Conservation (phyloP, 176 grass and related monocot species). For the Olyra latifolia region DNA sequence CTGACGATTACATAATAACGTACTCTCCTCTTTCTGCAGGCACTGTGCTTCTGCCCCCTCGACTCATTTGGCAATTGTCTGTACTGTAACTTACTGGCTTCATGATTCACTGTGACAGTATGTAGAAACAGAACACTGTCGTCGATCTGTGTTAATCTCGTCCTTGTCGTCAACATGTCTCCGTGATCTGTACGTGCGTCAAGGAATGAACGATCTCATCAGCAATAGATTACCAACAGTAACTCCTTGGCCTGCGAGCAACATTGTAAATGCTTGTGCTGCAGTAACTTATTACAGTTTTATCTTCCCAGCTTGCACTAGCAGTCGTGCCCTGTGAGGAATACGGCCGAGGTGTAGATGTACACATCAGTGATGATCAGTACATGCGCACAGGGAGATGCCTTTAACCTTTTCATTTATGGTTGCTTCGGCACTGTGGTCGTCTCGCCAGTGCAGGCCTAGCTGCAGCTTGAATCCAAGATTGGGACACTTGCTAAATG, state of each 20-base stretch:
- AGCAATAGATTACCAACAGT: background rate
- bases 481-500: conserved; percentile 29
- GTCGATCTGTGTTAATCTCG: background rate
- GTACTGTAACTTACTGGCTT: conserved; percentile 5
- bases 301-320: background rate
- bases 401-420: conserved; percentile 25
- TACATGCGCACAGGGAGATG: conserved; percentile 22
- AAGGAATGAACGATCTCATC: background rate
- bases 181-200: background rate
- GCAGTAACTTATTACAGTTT: conserved; percentile 9
- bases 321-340: background rate
- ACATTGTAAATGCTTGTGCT: background rate
- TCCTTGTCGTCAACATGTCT: background rate
- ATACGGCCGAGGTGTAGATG: conserved; percentile 8
- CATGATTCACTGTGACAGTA: background rate
- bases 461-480: conserved; percentile 39
- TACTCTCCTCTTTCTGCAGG: too few relatives aligned
- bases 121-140: background rate
- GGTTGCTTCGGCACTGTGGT: conserved; percentile 20
- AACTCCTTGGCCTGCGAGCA: background rate
- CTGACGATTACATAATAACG: too few relatives aligned
- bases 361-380: conserved; percentile 9
- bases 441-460: conserved; percentile 4
- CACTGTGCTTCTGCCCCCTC: too few relatives aligned
- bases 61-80: background rate